phyloP scores from a whole-genome alignment of 805 yeast genomes.

The Wickerhamiella galacta region DNA sequence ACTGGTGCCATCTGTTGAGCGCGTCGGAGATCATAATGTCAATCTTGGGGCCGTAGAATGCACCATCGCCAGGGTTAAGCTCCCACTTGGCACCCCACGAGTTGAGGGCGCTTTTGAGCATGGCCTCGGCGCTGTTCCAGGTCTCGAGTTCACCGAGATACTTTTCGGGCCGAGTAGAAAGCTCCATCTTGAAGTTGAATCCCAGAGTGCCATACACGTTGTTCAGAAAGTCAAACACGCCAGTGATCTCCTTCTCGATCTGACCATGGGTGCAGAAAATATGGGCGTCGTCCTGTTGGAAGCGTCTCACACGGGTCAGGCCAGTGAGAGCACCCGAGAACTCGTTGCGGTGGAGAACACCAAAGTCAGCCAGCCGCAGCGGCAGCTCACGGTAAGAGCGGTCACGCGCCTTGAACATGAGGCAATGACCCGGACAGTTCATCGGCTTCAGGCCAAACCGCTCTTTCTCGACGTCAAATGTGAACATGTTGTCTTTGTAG shows the following conservation, averaged over 20 bases:
- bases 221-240: slow-evolving; percentile 71
- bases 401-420: slow-evolving; percentile 80
- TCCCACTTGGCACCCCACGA: slow-evolving; percentile 86
- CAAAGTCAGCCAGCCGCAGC: slow-evolving; percentile 97
- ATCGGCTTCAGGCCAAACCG: slow-evolving; percentile 87
- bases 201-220: slow-evolving; percentile 83
- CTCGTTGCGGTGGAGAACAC: slow-evolving; percentile 94
- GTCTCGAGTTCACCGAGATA: slow-evolving; percentile 87
- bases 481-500: slow-evolving; percentile 93
- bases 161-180: slow-evolving; percentile 94
- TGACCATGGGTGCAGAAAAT: slow-evolving; percentile 90
- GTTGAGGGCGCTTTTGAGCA: slow-evolving; percentile 67
- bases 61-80: slow-evolving; percentile 94
- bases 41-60: slow-evolving; percentile 91
- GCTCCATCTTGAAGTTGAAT: slow-evolving; percentile 89
- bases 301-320: slow-evolving; percentile 92
- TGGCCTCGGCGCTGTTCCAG: slow-evolving; percentile 83
- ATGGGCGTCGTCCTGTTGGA: slow-evolving; percentile 99
- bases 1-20: slow-evolving; percentile 91
- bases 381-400: slow-evolving; percentile 95
- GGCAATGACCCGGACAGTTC: slow-evolving; percentile 95
- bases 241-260: slow-evolving; percentile 69
- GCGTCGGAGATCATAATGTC: slow-evolving; percentile 94
- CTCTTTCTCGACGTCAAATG: slow-evolving; percentile 94
- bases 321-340: slow-evolving; percentile 89